Evolutionary conservation across 331 rosid species (phyloP).

Genomic region (Malus hybrid): DNA sequence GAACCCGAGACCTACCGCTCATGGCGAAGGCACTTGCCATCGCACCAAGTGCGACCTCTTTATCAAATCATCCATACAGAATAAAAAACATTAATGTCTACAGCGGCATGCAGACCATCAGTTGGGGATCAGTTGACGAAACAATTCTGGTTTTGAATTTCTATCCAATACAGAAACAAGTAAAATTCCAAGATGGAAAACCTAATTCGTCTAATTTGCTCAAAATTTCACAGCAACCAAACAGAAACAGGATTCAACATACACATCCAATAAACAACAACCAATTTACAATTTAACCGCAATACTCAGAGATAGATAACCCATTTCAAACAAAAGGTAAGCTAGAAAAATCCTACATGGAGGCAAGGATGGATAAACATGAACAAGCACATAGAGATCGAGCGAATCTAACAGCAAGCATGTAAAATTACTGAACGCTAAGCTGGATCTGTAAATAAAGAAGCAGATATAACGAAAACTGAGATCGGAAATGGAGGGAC

Average conservation of each 20-base stretch:
- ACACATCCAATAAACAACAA: neutral
- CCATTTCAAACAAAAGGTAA: neutral
- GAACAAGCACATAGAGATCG: slow-evolving; percentile 1
- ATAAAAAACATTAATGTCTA: neutral
- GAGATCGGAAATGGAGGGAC: neutral
- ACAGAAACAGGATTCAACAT: neutral
- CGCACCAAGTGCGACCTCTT: no score
- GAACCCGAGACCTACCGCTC: no score
- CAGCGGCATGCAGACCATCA: neutral
- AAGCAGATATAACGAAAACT: neutral
- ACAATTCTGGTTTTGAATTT: neutral
- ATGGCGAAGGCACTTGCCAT: no score
- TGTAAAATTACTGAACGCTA: neutral
- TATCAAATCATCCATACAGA: neutral
- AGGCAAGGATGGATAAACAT: neutral
- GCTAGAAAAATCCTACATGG: neutral
- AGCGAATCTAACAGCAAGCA: slow-evolving; percentile 31
- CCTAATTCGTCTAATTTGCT: neutral
- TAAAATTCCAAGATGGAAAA: neutral
- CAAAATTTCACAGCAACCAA: neutral
- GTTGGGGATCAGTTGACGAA: neutral
- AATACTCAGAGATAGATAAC: neutral
- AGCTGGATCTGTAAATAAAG: slow-evolving; percentile 3
- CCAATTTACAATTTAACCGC: neutral
- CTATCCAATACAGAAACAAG: neutral